Evolutionary conservation across 2,329 filamentous ascomycete genomes (phyloP), one percentile per base, ranked within the genome.

Genomic region (Ophiostoma novo-ulmi): DNA sequence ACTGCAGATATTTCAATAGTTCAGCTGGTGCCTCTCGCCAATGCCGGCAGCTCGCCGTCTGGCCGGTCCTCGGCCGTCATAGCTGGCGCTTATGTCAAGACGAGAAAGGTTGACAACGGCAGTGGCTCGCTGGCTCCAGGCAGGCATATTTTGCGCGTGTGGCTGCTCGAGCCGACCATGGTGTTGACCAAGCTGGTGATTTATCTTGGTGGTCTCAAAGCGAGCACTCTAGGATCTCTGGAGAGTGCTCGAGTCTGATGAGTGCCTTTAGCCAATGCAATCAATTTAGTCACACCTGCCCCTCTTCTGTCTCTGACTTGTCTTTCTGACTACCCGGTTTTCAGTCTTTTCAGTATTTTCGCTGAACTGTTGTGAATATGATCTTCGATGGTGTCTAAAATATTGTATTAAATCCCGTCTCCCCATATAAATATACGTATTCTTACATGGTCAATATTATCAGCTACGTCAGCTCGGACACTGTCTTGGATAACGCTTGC

Each of bases 151-250:
- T 70, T 79, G 44, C 73, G 69, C 55, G 26, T 78, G 5, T 77
- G 75, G 74, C 66, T 78, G 71, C 73, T 77, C 44, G 75, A 78
- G 72, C 76, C 77, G 63, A 77, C 77, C 1, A 77, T 78, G 75
- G 22, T 55, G 52, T 26, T 26, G n/a, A 55, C 77, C 17, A 78
- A 78, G 74, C 61, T 78, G 41, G 77, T 77, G 55, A 39, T 78
- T 2, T 76, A 78, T 72, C 64, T 77, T 5, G 76, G 77, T 5
- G 78, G 77, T 13, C 69, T 77, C 10, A 76, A 76, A 73, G 11
- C 70, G 44, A 78, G 76, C 69, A 70, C 76, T 66, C 68, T 78
- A 72, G 78, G 78, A 10, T 77, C 77, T 55, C 76, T 76, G 0
- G 77, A 77, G 72, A 35, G 26, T 31, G 26, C 26, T 31, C 26